These are phyloP conservation scores for Xanthoceras sorbifolium DNA, from an alignment of 345 rosid species.

Conservation along the genomic window DNA sequence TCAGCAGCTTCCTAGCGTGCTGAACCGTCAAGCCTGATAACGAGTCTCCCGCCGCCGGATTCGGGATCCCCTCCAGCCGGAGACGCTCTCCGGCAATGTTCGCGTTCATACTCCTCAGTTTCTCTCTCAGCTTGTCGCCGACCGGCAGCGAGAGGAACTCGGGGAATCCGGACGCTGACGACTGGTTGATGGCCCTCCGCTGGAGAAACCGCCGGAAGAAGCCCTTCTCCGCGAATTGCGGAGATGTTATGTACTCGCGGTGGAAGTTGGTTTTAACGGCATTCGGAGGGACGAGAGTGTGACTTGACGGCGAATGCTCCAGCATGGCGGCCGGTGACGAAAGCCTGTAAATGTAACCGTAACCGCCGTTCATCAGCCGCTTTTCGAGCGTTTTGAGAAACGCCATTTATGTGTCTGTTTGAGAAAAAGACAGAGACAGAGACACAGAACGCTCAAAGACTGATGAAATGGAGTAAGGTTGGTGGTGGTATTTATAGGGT, in stretches of 20 bases:
- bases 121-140: conserved; percentile 55
- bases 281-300: conserved; percentile 20
- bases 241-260: conserved; percentile 45
- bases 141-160: conserved; percentile 49
- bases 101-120: conserved; percentile 32
- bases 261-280: conserved; percentile 24
- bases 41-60: conserved; percentile 7
- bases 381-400: conserved; percentile 44
- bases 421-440: not conserved
- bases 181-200: conserved; percentile 31
- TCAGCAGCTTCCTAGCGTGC: conserved; percentile 65
- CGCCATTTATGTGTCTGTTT: conserved; percentile 44
- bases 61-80: conserved; percentile 25
- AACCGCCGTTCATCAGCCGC: conserved; percentile 28
- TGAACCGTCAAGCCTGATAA: conserved; percentile 39
- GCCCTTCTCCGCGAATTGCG: conserved; percentile 36
- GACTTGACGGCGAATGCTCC: conserved; percentile 23
- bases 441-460: no score
- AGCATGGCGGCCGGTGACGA: conserved; percentile 24
- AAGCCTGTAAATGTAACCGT: conserved; percentile 22
- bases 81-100: conserved; percentile 24
- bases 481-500: conserved; percentile 36
- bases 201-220: conserved; percentile 51
- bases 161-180: conserved; percentile 20
- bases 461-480: not conserved